Conservation (phyloP, 345 rosid genomes). For the Moringa oleifera region DNA sequence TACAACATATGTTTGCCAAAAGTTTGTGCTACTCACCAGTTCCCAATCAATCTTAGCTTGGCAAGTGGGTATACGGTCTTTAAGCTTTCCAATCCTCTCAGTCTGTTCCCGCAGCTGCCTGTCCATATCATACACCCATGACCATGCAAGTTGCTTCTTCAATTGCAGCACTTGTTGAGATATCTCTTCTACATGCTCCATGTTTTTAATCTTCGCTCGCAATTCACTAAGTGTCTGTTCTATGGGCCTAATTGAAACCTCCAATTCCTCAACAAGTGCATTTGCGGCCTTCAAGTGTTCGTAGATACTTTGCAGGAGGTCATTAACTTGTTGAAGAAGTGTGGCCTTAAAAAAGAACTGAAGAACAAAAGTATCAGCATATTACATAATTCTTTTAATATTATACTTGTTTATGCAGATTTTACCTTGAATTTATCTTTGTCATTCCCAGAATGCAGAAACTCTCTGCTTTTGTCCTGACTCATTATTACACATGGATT, state of each 20-base stretch:
- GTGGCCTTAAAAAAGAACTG: constrained; percentile 98
- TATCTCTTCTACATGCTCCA: constrained; percentile 87
- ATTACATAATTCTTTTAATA: constrained; percentile 10
- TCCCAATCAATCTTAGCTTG: constrained; percentile 82
- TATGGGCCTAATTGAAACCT: constrained; percentile 65
- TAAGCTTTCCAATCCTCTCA: constrained; percentile 55
- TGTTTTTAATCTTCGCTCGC: constrained; percentile 66
- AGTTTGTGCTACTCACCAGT: constrained; percentile 46
- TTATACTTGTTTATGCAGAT: constrained; percentile 4
- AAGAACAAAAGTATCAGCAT: constrained; percentile 25
- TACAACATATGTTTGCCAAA: constrained; percentile 8
- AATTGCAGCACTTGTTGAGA: constrained; percentile 64
- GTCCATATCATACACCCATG: constrained; percentile 85
- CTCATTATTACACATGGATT: constrained; percentile 97
- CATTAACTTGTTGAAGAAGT: constrained; percentile 92
- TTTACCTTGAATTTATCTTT: constrained; percentile 91
- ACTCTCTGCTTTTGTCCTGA: constrained; percentile 98
- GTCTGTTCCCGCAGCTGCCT: constrained; percentile 55
- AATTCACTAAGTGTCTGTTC: constrained; percentile 63
- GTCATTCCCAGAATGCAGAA: constrained; percentile 93
- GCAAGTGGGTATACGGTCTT: constrained; percentile 77
- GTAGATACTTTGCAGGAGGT: constrained; percentile 63
- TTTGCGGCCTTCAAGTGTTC: constrained; percentile 53
- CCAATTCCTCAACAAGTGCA: constrained; percentile 62
- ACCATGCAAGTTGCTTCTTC: constrained; percentile 91